Conservation (phyloP, 1,284 basidiomycete species). For the Athelia psychrophila region DNA sequence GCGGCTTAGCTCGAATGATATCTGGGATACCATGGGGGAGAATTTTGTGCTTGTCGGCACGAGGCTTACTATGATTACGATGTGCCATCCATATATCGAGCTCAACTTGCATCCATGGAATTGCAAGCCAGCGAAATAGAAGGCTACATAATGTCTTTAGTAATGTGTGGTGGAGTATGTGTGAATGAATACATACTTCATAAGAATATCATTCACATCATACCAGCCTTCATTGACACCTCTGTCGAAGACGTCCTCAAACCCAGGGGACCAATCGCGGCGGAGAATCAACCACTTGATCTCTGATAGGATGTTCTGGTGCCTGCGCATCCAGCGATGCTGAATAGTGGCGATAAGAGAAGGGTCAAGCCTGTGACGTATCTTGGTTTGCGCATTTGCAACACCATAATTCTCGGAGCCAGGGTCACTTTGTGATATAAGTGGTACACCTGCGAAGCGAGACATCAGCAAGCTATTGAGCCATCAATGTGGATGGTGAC, state of each 20-base stretch:
- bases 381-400: constrained; percentile 32
- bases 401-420: constrained; percentile 35
- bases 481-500: constrained; percentile 3
- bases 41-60: constrained; percentile 25
- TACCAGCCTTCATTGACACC: constrained; percentile 31
- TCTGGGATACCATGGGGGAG: constrained; percentile 31
- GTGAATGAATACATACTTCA: constrained; percentile 20
- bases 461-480: no score
- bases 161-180: not conserved
- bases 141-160: constrained; percentile 18
- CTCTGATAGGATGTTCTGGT: constrained; percentile 35
- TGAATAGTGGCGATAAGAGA: constrained; percentile 28
- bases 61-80: constrained; percentile 20
- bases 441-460: constrained; percentile 18
- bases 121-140: constrained; percentile 32
- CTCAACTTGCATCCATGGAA: constrained; percentile 36
- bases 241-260: constrained; percentile 28
- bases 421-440: constrained; percentile 36
- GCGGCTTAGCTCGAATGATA: constrained; percentile 18
- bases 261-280: constrained; percentile 25
- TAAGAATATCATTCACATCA: constrained; percentile 21
- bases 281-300: constrained; percentile 28
- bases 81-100: constrained; percentile 23
- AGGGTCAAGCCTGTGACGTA: constrained; percentile 31
- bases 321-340: constrained; percentile 27